Evolutionary conservation across 768 basidiomycete species (phyloP), one percentile per base, ranked within the genome.

Genomic region (Suillus subaureus): DNA sequence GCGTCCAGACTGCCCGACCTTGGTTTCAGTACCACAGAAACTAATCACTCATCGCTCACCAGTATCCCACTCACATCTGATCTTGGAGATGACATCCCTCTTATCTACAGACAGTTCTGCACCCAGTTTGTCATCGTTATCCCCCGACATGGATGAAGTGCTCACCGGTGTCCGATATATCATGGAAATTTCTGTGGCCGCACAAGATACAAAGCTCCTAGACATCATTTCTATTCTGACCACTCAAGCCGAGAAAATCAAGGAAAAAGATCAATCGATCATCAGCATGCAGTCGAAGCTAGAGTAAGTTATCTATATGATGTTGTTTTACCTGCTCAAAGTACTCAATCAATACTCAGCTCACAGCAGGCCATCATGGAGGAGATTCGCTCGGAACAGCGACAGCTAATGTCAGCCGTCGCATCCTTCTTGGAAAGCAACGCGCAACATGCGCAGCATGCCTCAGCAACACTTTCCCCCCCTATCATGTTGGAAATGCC

Each of bases 341-440:
- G 12, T 60, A 21, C 40, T 42, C 12, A 60, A 12, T 40, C 18
- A 8, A 42, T 42, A 13, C 40, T 21, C 26, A 60, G 58, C 18
- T 13, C 26, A 26, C 58, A 60, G 40, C 58, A 31, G 12, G 40
- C 26, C 6, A 42, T 60, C 58, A 42, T 60, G 3, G 58, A 60
- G 6, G 40, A 60, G 6, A 60, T 60, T 60, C 26, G 12, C 12
- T 60, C 26, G 3, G 58, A 60, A 60, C 58, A 60, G 26, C 58
- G 6, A 21, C 26, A 28, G 6, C 12, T 42, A 21, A 31, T 28
- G n/a, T 18, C 58, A 11, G 26, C 40, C 12, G 18, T 60, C 4
- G 18, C 26, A 42, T 28, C 40, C 28, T 21, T 60, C 0, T 4
- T 28, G 40, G 11, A 60, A 60, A 40, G 18, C 18, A 23, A 58